Base-by-base conservation (phyloP, 176 grass and related monocot genomes). In the Pontederia crassipes region DNA sequence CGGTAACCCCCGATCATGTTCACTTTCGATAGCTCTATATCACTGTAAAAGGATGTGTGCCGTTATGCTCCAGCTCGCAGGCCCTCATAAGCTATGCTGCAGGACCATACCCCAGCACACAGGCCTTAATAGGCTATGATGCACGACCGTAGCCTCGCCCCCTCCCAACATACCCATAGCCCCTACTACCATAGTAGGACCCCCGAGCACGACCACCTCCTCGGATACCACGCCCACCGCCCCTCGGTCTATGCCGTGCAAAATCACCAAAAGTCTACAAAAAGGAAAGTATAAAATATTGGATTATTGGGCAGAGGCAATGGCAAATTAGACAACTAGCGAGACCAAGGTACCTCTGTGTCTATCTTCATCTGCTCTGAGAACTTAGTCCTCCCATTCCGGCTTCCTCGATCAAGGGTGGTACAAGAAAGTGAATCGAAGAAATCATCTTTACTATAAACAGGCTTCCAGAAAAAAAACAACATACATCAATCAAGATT, bases 401-500 rank as follows among this genome's bases (percentile, higher is more conserved):
- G 65, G 17, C 49, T 70, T 58, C 80, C 85, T 70, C 83, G 78
- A 61, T 83, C 81, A 63, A 85, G 80, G 62, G 87, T 85, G 65
- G 80, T 83, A 79, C 75, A 85, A 16, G 93, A 97, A 18, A 97
- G 83, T 56, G 93, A 81, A 85, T 97, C 87, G 17, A 97, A 97
- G 76, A 97, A 97, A 46, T 97, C 87, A 20, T 97, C 93, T 70
- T 97, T 97, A 17, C 88, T 81, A 86, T 88, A 92, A 18, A 92
- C 79, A 81, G 77, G 61, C 93, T 97, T 61, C 17, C 79, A 53
- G 55, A 61, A 17, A 28, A 55, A 62, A 67, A 28, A 51, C 57
- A 59, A 35, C 58, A 12, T 14, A 2, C 49, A 12, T 79, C 20
- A 79, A 49, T 61, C 32, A 32, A 11, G 67, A 32, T 40, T 75